Conservation (phyloP, 2,329 filamentous ascomycete genomes). For the Aspergillus costaricaensis region DNA sequence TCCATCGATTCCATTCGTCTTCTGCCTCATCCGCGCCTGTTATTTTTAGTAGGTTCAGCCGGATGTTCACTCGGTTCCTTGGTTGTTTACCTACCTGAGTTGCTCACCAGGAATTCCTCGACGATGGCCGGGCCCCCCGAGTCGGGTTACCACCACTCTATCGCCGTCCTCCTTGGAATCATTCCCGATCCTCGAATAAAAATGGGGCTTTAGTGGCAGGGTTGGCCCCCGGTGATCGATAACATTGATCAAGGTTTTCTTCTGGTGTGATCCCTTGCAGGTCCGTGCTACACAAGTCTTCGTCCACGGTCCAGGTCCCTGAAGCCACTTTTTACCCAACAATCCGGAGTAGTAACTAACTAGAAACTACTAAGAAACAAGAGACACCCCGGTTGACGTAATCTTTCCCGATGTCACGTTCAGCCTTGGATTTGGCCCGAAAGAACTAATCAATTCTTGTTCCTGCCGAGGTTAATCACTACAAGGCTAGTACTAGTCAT, state of each 20-base stretch:
- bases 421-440: too few relatives aligned
- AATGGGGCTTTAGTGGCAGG: slow-evolving; percentile 5
- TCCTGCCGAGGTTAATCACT: too few relatives aligned
- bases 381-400: background rate
- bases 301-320: background rate
- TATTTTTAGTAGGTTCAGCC: slow-evolving; percentile 21
- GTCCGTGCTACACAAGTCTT: background rate
- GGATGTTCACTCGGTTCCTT: background rate
- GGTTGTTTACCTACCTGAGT: slow-evolving; percentile 1
- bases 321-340: background rate
- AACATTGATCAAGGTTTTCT: slow-evolving; percentile 3
- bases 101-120: background rate
- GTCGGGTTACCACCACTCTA: background rate
- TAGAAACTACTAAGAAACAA: background rate
- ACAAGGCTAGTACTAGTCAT: too few relatives aligned
- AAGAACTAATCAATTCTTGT: too few relatives aligned
- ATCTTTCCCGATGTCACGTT: background rate
- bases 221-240: slow-evolving; percentile 10
- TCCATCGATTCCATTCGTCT: background rate
- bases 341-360: background rate
- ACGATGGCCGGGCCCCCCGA: background rate
- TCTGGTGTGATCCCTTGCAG: background rate
- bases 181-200: slow-evolving; percentile 9
- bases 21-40: background rate
- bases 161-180: slow-evolving; percentile 4